These are phyloP conservation scores for Epichloe uncinata DNA, from an alignment of 2,329 filamentous ascomycete species.

Conservation along the genomic window DNA sequence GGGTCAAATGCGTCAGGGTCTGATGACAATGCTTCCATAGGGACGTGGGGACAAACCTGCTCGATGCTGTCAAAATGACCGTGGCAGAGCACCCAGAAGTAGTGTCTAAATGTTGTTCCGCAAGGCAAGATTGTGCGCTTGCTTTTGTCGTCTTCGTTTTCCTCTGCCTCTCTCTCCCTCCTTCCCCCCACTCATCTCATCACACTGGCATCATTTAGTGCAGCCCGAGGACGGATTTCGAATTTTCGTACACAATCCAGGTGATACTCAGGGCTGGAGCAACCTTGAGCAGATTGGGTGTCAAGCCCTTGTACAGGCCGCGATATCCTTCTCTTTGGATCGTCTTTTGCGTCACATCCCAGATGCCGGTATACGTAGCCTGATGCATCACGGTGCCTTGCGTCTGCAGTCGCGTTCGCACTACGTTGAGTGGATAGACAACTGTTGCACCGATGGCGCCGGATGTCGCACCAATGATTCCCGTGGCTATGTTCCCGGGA, in stretches of 20 bases:
- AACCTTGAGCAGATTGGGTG: constrained; percentile 91
- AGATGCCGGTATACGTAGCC: constrained; percentile 78
- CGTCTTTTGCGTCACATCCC: constrained; percentile 78
- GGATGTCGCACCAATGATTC: constrained; percentile 78
- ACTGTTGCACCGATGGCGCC: constrained; percentile 87
- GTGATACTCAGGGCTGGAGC: constrained; percentile 92
- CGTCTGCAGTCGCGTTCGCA: constrained; percentile 82
- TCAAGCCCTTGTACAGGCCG: constrained; percentile 88
- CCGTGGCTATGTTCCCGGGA: constrained; percentile 72
- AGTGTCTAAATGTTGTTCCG: too few relatives aligned
- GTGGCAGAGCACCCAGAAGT: too few relatives aligned
- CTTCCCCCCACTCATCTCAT: neutral
- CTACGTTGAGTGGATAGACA: constrained; percentile 88
- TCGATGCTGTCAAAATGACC: too few relatives aligned
- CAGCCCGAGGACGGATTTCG: constrained; percentile 56
- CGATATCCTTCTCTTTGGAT: constrained; percentile 68
- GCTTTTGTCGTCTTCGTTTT: neutral
- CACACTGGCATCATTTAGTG: constrained; percentile 16
- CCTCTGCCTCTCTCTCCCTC: neutral
- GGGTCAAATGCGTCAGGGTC: too few relatives aligned
- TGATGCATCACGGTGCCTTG: constrained; percentile 90
- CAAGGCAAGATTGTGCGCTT: too few relatives aligned
- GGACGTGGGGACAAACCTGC: too few relatives aligned
- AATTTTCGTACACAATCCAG: constrained; percentile 86
- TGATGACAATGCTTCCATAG: neutral